A percentile compares a stretch with the other conserved stretches of the same genome.
Conservation (phyloP, 1,284 basidiomycete genomes). For the Microstroma glucosiphilum region DNA sequence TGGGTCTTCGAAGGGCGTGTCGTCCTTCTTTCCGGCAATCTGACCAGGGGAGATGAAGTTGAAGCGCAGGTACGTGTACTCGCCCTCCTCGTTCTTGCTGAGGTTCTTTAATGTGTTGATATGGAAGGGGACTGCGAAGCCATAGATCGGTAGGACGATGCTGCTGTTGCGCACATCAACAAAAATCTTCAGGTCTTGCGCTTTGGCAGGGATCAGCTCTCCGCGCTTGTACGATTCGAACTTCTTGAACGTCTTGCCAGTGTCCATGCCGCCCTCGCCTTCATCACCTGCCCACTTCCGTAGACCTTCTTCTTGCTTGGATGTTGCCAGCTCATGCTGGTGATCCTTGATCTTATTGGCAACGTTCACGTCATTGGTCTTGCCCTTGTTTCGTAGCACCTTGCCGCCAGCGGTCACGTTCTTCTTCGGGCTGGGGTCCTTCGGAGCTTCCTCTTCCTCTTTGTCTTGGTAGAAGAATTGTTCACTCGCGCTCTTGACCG, state of each 20-base stretch:
- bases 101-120: constrained; percentile 98
- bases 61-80: constrained; percentile 88
- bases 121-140: constrained; percentile 94
- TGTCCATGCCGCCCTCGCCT: constrained; percentile 54
- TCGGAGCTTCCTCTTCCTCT: constrained; percentile 27
- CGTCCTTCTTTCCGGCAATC: constrained; percentile 95
- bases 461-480: constrained; percentile 64
- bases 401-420: constrained; percentile 39
- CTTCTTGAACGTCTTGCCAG: constrained; percentile 73
- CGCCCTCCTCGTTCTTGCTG: constrained; percentile 93
- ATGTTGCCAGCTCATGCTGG: constrained; percentile 74
- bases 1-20: constrained; percentile 97
- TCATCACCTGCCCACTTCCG: constrained; percentile 66
- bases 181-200: constrained; percentile 62
- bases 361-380: constrained; percentile 69
- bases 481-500: constrained; percentile 62
- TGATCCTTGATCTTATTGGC: constrained; percentile 76
- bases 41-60: constrained; percentile 99
- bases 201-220: constrained; percentile 66
- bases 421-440: constrained; percentile 38
- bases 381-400: constrained; percentile 46
- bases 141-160: constrained; percentile 85
- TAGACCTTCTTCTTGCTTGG: constrained; percentile 74
- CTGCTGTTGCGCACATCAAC: constrained; percentile 86
- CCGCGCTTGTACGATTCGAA: constrained; percentile 98